Evolutionary conservation across 1,284 basidiomycete genomes (phyloP).

Genomic region (Ceratobasidium sp.): DNA sequence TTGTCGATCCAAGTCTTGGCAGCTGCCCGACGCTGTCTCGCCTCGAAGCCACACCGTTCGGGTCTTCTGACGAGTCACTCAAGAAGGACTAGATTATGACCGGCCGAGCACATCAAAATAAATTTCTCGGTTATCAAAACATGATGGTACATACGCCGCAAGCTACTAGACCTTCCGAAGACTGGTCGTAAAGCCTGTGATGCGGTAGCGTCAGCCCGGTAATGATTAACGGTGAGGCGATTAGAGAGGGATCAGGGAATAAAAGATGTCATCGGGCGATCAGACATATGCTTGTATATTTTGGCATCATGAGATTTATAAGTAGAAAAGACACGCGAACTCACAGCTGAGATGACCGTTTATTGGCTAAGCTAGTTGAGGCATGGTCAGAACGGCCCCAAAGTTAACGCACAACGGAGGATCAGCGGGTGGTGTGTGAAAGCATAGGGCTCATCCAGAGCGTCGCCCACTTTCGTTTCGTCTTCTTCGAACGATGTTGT

Average conservation of each 20-base stretch:
- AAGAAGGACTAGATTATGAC: background rate
- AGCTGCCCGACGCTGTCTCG: too few species aligned
- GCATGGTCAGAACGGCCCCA: too few species aligned
- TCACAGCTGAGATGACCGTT: background rate
- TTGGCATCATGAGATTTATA: constrained; percentile 61
- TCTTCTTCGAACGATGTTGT: constrained; percentile 53
- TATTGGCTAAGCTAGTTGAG: background rate
- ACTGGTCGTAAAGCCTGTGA: too few species aligned
- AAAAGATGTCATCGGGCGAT: constrained; percentile 53
- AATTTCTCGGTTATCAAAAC: background rate
- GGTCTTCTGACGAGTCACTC: too few species aligned
- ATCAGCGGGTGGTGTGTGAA: constrained; percentile 64
- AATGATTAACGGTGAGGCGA: too few species aligned
- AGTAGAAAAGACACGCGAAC: constrained; percentile 16
- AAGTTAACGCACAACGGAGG: constrained; percentile 33
- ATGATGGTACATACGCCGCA: too few species aligned
- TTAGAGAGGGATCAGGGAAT: constrained; percentile 8
- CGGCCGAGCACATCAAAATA: background rate
- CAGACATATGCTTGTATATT: constrained; percentile 73
- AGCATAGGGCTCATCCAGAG: constrained; percentile 55
- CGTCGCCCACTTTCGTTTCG: constrained; percentile 60
- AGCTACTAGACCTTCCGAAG: too few species aligned
- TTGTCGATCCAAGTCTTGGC: too few species aligned
- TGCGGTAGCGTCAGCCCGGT: too few species aligned
- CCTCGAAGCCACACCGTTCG: too few species aligned